phyloP scores from a whole-genome alignment of 139 green algal species.

The Chlamydomonas sphaeroides region DNA sequence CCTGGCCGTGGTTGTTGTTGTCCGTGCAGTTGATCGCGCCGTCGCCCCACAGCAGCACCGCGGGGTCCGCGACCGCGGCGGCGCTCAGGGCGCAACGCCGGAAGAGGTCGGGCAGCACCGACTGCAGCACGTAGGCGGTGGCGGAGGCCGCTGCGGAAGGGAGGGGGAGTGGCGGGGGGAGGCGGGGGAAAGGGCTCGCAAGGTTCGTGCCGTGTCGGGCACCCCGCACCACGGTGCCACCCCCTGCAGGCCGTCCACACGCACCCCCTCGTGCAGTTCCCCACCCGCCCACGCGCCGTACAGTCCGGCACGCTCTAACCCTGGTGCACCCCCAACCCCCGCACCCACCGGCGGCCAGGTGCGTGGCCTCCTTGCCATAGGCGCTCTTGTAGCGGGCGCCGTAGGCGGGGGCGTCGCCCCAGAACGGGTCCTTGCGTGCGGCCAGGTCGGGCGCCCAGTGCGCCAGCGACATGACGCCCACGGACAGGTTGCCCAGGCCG shows the following conservation, averaged over 20 bases:
- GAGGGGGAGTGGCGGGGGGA: too few species aligned
- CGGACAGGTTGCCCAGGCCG: constrained; percentile 2
- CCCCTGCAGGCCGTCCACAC: too few species aligned
- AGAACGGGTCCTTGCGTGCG: constrained; percentile 31
- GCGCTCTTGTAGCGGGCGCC: not conserved
- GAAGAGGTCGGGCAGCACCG: not conserved
- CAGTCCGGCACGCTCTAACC: too few species aligned
- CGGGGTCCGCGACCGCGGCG: not conserved
- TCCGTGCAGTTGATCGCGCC: constrained; percentile 29
- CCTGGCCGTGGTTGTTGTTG: constrained; percentile 45
- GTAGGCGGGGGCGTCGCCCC: not conserved
- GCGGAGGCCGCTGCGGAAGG: constrained; percentile 37
- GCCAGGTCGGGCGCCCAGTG: constrained; percentile 19
- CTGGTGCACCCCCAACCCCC: too few species aligned
- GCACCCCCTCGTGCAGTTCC: too few species aligned
- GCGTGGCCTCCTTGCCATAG: not conserved
- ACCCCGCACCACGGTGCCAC: too few species aligned
- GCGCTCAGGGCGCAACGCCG: constrained; percentile 4
- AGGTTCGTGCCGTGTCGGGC: too few species aligned
- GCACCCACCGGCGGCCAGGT: constrained; percentile 10
- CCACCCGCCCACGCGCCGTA: too few species aligned
- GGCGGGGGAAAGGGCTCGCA: too few species aligned
- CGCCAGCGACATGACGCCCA: not conserved
- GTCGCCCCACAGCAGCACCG: constrained; percentile 22
- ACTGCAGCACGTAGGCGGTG: constrained; percentile 6